Percentiles rank a stretch among this genome's conserved stretches.
These are phyloP conservation scores for Wickerhamiella lipophila DNA, from an alignment of 805 yeast genomes.

Conservation along the genomic window DNA sequence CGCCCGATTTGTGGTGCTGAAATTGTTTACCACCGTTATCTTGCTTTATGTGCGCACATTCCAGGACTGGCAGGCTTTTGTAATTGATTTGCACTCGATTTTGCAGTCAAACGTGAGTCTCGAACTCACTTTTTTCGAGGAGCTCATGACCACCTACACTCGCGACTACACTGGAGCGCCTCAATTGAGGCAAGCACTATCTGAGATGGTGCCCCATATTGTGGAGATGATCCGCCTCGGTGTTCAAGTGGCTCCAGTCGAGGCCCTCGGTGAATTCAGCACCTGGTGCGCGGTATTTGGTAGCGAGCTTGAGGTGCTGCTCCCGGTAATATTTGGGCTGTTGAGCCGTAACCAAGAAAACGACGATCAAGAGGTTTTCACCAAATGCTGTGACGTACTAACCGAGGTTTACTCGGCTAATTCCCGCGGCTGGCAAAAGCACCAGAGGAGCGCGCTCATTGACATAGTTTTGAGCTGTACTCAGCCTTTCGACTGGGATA, in stretches of 20 bases:
- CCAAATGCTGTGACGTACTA: conserved; percentile 13
- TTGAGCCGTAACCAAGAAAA: conserved; percentile 9
- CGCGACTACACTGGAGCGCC: conserved; percentile 13
- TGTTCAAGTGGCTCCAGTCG: not conserved
- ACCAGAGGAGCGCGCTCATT: not conserved
- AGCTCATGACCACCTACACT: conserved; percentile 23
- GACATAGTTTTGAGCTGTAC: not conserved
- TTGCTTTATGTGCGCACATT: conserved; percentile 35
- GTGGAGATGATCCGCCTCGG: not conserved
- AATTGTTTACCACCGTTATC: conserved; percentile 45
- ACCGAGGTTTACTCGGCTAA: conserved; percentile 15
- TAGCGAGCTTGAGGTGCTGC: conserved; percentile 12
- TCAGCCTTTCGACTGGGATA: conserved; percentile 14
- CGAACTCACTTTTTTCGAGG: conserved; percentile 20
- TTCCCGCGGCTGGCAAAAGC: conserved; percentile 14
- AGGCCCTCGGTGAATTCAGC: conserved; percentile 13
- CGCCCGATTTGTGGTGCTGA: conserved; percentile 38
- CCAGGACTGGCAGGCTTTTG: conserved; percentile 31
- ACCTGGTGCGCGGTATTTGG: conserved; percentile 18
- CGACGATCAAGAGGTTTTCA: conserved; percentile 15
- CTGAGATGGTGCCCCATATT: not conserved
- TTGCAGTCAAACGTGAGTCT: conserved; percentile 14
- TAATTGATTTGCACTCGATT: conserved; percentile 16
- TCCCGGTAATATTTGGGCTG: conserved; percentile 1
- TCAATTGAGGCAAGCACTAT: conserved; percentile 15